These are phyloP conservation scores for Jamesozyma gamospora DNA, from an alignment of 805 yeast genomes.

Conservation along the genomic window DNA sequence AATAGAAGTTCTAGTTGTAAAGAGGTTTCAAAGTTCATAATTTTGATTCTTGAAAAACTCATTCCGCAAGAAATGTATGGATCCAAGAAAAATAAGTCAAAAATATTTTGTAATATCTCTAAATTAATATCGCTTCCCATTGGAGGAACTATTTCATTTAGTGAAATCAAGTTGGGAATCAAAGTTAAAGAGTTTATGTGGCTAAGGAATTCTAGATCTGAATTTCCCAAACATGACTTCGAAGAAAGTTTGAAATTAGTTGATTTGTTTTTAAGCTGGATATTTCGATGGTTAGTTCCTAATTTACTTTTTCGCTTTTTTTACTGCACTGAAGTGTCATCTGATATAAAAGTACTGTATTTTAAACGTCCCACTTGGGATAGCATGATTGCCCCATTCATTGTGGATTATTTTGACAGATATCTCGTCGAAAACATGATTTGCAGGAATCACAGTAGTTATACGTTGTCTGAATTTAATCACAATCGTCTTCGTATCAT, in stretches of 20 bases:
- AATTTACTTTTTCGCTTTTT: constrained; percentile 45
- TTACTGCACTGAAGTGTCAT: constrained; percentile 53
- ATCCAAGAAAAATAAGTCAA: constrained; percentile 35
- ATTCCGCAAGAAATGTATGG: constrained; percentile 51
- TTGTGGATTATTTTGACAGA: constrained; percentile 32
- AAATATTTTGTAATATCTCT: constrained; percentile 31
- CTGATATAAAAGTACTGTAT: constrained; percentile 33
- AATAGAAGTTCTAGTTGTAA: constrained; percentile 26
- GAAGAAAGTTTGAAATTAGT: constrained; percentile 31
- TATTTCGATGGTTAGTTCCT: constrained; percentile 38
- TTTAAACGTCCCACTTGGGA: constrained; percentile 56
- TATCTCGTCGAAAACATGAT: constrained; percentile 25
- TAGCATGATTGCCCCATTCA: constrained; percentile 33
- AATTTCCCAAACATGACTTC: constrained; percentile 36
- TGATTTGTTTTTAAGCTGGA: constrained; percentile 45
- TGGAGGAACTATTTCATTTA: constrained; percentile 29
- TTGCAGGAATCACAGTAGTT: constrained; percentile 18
- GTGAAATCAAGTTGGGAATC: constrained; percentile 25
- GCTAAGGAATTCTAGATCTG: constrained; percentile 33
- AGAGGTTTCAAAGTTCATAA: constrained; percentile 35
- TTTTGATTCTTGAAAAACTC: constrained; percentile 36
- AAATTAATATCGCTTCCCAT: constrained; percentile 31
- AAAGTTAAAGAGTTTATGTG: constrained; percentile 40
- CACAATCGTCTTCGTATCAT: constrained; percentile 41
- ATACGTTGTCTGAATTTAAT: constrained; percentile 11